These are phyloP conservation scores for Coix lacrymajobi DNA, from an alignment of 176 grass and related monocot genomes.

Conservation along the genomic window DNA sequence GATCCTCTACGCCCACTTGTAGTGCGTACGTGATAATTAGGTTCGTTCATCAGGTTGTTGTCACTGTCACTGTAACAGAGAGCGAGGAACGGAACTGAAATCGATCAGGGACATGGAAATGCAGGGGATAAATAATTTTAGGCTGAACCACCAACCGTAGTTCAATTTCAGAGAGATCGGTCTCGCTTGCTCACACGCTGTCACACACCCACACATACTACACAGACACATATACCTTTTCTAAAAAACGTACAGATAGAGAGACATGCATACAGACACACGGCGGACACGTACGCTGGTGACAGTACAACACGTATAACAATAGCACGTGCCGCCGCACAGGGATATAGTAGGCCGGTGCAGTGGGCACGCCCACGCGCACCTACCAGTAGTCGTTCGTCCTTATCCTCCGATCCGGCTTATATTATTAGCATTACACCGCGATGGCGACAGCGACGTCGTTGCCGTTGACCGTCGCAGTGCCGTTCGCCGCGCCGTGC, in stretches of 20 bases:
- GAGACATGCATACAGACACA: background rate
- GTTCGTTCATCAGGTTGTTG: background rate
- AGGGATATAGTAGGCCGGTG: background rate
- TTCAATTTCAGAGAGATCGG: too few relatives aligned
- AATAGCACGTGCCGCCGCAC: background rate
- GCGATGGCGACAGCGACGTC: background rate
- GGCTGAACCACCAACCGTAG: too few relatives aligned
- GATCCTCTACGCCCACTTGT: conserved; percentile 59
- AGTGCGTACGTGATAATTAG: background rate
- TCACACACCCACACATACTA: background rate
- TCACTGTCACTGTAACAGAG: background rate
- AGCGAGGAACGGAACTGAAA: too few relatives aligned
- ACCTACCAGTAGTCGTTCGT: conserved; percentile 25
- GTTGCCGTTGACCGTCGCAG: conserved; percentile 22
- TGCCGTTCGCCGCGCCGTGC: conserved; percentile 11
- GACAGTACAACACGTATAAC: conserved; percentile 4
- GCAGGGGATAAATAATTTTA: too few relatives aligned
- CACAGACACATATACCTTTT: background rate
- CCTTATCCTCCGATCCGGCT: conserved; percentile 25
- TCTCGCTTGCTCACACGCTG: background rate
- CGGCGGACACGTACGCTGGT: background rate
- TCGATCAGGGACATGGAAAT: too few relatives aligned
- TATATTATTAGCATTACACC: background rate
- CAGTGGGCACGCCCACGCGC: background rate
- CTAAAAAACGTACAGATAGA: background rate